Conservation (phyloP, 352 stramenopile genomes). For the Pythium myriotylum region DNA sequence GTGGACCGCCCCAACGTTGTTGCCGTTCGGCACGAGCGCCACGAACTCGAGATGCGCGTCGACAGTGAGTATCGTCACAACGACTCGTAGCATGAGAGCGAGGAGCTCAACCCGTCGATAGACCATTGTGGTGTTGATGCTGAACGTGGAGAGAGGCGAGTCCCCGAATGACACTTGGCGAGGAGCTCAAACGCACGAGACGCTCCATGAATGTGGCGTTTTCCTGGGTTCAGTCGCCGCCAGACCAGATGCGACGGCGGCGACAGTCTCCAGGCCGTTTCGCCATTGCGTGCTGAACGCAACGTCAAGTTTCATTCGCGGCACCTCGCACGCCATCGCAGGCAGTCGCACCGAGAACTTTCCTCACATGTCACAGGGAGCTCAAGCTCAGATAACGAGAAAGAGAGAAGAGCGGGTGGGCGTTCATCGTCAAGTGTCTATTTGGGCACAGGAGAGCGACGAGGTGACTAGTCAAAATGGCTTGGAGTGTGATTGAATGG, state of each 20-base stretch:
- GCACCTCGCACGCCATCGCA: not conserved
- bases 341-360: constrained; percentile 1
- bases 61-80: not conserved
- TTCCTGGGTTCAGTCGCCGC: not conserved
- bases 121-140: too few species aligned
- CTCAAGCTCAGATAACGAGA: too few species aligned
- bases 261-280: not conserved
- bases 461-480: too few species aligned
- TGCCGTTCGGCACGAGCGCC: constrained; percentile 21
- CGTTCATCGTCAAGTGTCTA: too few species aligned
- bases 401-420: too few species aligned
- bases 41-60: constrained; percentile 20
- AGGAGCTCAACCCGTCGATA: not conserved
- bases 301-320: not conserved
- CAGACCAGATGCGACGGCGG: not conserved
- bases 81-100: not conserved
- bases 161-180: not conserved
- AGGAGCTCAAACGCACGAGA: not conserved
- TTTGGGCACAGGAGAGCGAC: too few species aligned
- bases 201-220: too few species aligned
- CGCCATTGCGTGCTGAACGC: not conserved
- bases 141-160: too few species aligned
- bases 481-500: too few species aligned
- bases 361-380: not conserved
- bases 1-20: constrained; percentile 14